These are phyloP conservation scores for Penicillium paxilli DNA, from an alignment of 495 filamentous ascomycete genomes.

Conservation along the genomic window DNA sequence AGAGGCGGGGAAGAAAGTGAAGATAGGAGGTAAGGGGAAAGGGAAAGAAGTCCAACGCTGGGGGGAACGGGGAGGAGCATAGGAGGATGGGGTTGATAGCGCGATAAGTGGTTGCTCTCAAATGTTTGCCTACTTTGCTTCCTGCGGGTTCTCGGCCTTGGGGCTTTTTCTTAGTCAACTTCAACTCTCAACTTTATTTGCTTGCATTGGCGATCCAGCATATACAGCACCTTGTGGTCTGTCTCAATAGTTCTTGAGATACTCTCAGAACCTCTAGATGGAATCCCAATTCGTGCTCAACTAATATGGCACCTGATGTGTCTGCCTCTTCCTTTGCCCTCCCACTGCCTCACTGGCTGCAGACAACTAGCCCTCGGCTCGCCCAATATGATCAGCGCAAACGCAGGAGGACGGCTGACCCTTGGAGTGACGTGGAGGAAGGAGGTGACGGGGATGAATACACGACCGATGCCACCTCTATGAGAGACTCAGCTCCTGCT, in stretches of 20 bases:
- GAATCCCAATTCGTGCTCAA: constrained; percentile 5
- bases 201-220: no score
- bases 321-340: constrained; percentile 41
- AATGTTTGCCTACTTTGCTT: constrained; percentile 28
- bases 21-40: constrained; percentile 8
- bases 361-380: constrained; percentile 33
- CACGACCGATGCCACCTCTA: constrained; percentile 38
- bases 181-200: neutral
- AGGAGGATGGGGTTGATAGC: constrained; percentile 14
- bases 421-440: constrained; percentile 23
- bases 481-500: constrained; percentile 20
- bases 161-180: constrained; percentile 9
- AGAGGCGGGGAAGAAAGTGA: constrained; percentile 1
- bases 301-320: constrained; percentile 37
- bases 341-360: constrained; percentile 42
- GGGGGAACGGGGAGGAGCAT: constrained; percentile 5
- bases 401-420: constrained; percentile 27
- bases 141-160: no score
- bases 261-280: constrained; percentile 11
- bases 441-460: constrained; percentile 24
- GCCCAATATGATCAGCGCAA: constrained; percentile 41
- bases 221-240: no score
- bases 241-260: no score
- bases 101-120: constrained; percentile 23
- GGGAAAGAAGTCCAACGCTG: neutral